Evolutionary conservation across 1,284 basidiomycete genomes (phyloP).

Genomic region (Psilocybe mexicana): DNA sequence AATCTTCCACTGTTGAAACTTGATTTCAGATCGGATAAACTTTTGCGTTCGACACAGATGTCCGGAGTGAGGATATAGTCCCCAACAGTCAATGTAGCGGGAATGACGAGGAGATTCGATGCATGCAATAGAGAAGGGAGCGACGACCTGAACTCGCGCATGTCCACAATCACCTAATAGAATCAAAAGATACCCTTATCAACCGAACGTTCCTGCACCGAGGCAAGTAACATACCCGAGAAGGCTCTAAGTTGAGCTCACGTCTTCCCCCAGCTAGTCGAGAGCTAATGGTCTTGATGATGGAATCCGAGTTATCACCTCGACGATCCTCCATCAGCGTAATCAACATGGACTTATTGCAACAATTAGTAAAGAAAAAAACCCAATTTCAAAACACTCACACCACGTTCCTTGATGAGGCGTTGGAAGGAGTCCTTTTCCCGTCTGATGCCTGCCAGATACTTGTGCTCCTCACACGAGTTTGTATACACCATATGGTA

Average conservation of each 20-base stretch:
- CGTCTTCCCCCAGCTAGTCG: constrained; percentile 86
- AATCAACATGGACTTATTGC: constrained; percentile 81
- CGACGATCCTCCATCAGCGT: constrained; percentile 80
- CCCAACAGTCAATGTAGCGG: constrained; percentile 91
- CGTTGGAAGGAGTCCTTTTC: constrained; percentile 96
- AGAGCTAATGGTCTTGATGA: constrained; percentile 86
- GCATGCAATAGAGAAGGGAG: constrained; percentile 91
- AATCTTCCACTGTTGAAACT: constrained; percentile 93
- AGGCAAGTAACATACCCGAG: constrained; percentile 53
- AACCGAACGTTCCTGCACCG: neutral
- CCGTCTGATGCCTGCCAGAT: constrained; percentile 82
- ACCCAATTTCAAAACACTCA: constrained; percentile 41
- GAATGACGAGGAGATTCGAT: constrained; percentile 78
- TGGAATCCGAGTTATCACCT: constrained; percentile 50
- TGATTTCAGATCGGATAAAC: constrained; percentile 86
- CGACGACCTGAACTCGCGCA: constrained; percentile 94
- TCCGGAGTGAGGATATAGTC: constrained; percentile 96
- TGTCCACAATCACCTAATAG: constrained; percentile 87
- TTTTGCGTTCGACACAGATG: constrained; percentile 96
- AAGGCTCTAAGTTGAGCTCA: constrained; percentile 66
- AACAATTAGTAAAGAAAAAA: neutral
- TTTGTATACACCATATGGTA: constrained; percentile 95
- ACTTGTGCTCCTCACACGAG: constrained; percentile 95
- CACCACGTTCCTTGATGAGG: constrained; percentile 90
- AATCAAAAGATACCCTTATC: neutral